Percentiles rank a stretch among this genome's conserved stretches.
Conservation (phyloP, 495 filamentous ascomycete genomes). For the Aspergillus incahuasiensis region DNA sequence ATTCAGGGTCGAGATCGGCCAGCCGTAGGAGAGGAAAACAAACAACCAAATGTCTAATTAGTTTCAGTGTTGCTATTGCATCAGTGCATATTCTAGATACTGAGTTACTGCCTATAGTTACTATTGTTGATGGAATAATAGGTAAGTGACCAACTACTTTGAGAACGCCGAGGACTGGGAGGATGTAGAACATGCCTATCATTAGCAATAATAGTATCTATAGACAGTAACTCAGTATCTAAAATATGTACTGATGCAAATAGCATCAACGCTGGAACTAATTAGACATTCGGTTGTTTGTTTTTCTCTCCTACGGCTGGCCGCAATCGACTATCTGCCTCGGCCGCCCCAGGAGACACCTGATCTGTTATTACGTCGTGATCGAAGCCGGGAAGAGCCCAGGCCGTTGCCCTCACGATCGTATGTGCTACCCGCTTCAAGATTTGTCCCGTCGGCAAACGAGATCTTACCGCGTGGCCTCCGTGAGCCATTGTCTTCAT, state of each 20-base stretch:
- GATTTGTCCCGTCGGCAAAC: slow-evolving; percentile 30
- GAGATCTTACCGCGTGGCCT: slow-evolving; percentile 26
- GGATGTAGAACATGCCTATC: not conserved
- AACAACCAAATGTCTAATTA: no score
- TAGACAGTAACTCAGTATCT: slow-evolving; percentile 6
- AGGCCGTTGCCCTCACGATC: slow-evolving; percentile 13
- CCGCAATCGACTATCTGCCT: slow-evolving; percentile 4
- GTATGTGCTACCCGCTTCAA: slow-evolving; percentile 14
- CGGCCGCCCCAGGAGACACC: slow-evolving; percentile 29
- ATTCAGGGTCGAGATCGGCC: no score
- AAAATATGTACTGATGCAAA: slow-evolving; percentile 9
- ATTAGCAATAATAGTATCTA: slow-evolving; percentile 10
- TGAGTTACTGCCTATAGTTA: slow-evolving; percentile 11
- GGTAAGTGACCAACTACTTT: not conserved
- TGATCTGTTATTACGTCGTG: slow-evolving; percentile 8
- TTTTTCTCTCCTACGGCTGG: not conserved
- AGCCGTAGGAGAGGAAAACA: no score
- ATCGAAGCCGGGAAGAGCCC: not conserved
- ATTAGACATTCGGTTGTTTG: not conserved
- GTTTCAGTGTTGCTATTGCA: no score
- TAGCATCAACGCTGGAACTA: not conserved
- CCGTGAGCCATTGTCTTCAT: slow-evolving; percentile 24
- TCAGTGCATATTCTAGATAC: slow-evolving; percentile 4
- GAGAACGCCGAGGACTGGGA: no score
- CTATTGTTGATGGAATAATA: slow-evolving; percentile 1